Evolutionary conservation across 164 flowering plant genomes (phyloP).

Genomic region (Santalum album): DNA sequence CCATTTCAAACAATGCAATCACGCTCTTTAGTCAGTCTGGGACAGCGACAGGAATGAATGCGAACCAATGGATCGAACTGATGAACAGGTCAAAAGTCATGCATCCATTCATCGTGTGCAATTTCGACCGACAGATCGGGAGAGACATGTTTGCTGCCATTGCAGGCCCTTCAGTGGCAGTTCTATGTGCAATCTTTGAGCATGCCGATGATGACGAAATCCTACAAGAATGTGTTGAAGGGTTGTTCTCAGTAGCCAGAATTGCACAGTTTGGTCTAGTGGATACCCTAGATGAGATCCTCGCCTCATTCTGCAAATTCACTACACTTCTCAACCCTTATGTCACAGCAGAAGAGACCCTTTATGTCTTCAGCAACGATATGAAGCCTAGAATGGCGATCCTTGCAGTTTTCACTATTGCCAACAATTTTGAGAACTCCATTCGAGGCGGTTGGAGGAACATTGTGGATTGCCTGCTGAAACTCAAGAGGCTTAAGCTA

Average conservation of each 20-base stretch:
- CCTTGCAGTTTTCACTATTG: conserved; percentile 79
- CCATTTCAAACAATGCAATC: conserved; percentile 65
- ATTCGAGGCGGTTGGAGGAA: conserved; percentile 85
- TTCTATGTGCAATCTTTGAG: conserved; percentile 70
- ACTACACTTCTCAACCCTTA: conserved; percentile 82
- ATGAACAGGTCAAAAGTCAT: conserved; percentile 41
- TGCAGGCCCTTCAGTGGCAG: conserved; percentile 74
- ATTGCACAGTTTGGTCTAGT: conserved; percentile 61
- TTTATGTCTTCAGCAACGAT: conserved; percentile 67
- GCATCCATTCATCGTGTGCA: conserved; percentile 34
- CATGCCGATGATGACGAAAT: conserved; percentile 73
- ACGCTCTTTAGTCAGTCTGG: conserved; percentile 34
- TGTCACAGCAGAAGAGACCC: conserved; percentile 79
- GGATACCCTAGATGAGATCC: conserved; percentile 77
- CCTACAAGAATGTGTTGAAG: conserved; percentile 72
- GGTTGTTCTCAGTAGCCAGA: conserved; percentile 54
- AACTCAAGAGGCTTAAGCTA: conserved; percentile 69
- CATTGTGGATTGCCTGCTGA: conserved; percentile 76
- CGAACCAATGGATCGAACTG: conserved; percentile 66
- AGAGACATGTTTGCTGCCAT: conserved; percentile 84
- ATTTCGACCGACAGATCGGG: conserved; percentile 42
- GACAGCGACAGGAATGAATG: conserved; percentile 44
- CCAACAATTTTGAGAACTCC: conserved; percentile 55
- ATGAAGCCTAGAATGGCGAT: conserved; percentile 83
- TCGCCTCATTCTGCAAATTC: conserved; percentile 76